Conservation (phyloP, 805 yeast species). For the Nakazawaea ernobii region DNA sequence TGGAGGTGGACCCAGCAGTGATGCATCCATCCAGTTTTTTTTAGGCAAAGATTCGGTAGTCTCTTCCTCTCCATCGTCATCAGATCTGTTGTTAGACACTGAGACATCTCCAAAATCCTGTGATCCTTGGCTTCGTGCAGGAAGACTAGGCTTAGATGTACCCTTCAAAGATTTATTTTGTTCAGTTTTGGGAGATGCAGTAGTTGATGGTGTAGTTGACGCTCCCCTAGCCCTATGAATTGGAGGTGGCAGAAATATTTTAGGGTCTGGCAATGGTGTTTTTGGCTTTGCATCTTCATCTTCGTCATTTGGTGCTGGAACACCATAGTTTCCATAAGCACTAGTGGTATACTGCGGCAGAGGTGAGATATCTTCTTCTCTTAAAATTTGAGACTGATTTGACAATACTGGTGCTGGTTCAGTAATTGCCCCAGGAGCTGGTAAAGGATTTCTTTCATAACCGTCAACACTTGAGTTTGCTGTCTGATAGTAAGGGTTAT, state of each 20-base stretch:
- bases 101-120: too few species aligned
- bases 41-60: neutral
- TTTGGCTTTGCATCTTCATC: constrained; percentile 13
- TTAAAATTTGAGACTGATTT: neutral
- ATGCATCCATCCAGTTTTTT: constrained; percentile 5
- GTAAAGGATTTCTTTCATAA: neutral
- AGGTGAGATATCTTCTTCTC: neutral
- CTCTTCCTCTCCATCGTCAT: neutral
- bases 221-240: constrained; percentile 25
- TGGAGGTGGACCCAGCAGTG: constrained; percentile 5
- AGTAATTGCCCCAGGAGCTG: constrained; percentile 1
- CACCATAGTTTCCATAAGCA: constrained; percentile 8
- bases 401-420: neutral
- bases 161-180: neutral
- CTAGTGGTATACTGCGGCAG: neutral
- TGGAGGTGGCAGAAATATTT: constrained; percentile 37
- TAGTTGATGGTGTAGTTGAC: neutral
- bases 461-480: neutral
- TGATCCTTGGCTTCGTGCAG: neutral
- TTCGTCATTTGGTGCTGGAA: constrained; percentile 7
- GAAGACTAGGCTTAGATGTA: neutral
- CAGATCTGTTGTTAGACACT: neutral
- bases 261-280: constrained; percentile 29
- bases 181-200: constrained; percentile 1
- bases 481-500: neutral